Evolutionary conservation across 176 grass and related monocot genomes (phyloP).

Genomic region (Coix lacrymajobi): DNA sequence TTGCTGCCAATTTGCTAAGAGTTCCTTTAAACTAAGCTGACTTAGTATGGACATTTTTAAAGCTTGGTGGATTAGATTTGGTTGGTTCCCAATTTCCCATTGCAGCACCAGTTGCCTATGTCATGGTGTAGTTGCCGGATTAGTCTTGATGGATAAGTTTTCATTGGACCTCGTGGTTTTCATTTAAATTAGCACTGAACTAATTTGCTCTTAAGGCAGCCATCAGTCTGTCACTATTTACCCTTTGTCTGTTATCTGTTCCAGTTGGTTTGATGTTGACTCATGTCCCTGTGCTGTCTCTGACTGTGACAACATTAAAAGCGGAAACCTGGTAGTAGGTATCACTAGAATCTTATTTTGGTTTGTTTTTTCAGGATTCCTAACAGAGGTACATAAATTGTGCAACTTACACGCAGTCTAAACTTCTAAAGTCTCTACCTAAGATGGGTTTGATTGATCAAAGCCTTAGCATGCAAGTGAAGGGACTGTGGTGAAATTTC

Average conservation of each 20-base stretch:
- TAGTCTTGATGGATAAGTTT: slow-evolving; percentile 27
- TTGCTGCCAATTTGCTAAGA: not conserved
- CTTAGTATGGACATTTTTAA: slow-evolving; percentile 2
- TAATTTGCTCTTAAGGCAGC: not conserved
- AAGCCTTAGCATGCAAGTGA: not conserved
- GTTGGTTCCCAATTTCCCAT: slow-evolving; percentile 10
- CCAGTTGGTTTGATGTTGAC: slow-evolving; percentile 27
- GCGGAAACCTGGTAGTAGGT: not conserved
- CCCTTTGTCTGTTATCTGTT: slow-evolving; percentile 4
- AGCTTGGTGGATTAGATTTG: slow-evolving; percentile 18
- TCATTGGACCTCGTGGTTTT: slow-evolving; percentile 23
- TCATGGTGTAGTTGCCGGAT: not conserved
- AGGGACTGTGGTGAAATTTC: not conserved
- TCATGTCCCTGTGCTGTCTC: not conserved
- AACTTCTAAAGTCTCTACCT: not conserved
- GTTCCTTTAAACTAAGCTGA: not conserved
- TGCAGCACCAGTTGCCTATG: not conserved
- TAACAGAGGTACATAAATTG: not conserved
- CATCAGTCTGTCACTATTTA: slow-evolving; percentile 18
- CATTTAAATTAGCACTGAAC: slow-evolving; percentile 6
- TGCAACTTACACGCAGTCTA: not conserved
- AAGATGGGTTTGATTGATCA: not conserved
- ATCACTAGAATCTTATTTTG: not conserved
- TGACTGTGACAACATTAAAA: slow-evolving; percentile 16
- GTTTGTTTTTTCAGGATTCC: not conserved